Evolutionary conservation across 2,329 filamentous ascomycete species (phyloP).

Genomic region (Aspergillus ibericus): DNA sequence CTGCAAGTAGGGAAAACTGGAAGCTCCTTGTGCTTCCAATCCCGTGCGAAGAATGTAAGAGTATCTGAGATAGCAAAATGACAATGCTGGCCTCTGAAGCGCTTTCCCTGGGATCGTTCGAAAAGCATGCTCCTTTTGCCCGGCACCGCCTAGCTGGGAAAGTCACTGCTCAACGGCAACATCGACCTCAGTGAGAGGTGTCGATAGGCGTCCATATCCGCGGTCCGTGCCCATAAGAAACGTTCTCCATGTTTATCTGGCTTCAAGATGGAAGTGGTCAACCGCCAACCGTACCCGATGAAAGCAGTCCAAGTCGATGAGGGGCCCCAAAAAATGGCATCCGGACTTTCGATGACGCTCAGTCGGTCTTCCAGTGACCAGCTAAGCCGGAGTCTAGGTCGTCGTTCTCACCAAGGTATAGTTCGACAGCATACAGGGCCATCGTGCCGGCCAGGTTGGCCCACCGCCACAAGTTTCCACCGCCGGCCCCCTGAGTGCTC

Average conservation of each 20-base stretch:
- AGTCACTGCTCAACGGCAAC: neutral
- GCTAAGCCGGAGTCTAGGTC: conserved; percentile 72
- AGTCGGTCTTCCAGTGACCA: conserved; percentile 93
- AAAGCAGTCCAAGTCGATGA: neutral
- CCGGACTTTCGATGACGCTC: conserved; percentile 34
- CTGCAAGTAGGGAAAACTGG: neutral
- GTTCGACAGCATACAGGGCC: conserved; percentile 83
- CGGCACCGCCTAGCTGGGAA: neutral
- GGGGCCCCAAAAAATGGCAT: neutral
- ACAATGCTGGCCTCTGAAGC: conserved; percentile 3
- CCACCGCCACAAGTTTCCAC: conserved; percentile 90
- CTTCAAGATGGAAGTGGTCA: neutral
- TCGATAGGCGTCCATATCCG: neutral
- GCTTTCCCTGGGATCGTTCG: neutral
- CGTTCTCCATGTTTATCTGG: neutral
- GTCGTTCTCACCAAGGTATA: conserved; percentile 72
- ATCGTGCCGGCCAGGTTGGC: conserved; percentile 88
- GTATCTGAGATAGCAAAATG: neutral
- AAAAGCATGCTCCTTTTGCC: neutral
- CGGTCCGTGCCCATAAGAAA: neutral
- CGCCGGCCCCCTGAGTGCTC: conserved; percentile 79
- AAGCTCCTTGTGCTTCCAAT: conserved; percentile 2
- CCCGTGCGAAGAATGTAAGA: neutral
- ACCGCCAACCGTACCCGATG: neutral
- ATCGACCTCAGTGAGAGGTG: neutral